Evolutionary conservation across 495 filamentous ascomycete genomes (phyloP), one percentile per base, ranked within the genome.

Genomic region (Lepidopterella palustris): DNA sequence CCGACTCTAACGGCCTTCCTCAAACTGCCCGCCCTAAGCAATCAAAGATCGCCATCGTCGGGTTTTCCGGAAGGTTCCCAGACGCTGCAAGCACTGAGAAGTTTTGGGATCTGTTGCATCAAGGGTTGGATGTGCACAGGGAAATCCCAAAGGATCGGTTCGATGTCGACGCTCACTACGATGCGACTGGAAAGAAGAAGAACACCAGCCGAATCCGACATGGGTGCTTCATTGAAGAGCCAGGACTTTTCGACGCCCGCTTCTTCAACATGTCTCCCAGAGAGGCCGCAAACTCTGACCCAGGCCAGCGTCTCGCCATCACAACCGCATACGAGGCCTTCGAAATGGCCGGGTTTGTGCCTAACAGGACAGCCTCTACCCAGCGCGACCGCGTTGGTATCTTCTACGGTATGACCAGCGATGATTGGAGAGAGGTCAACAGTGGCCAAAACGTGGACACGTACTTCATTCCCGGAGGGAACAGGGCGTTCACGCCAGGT

Each of bases 191-290:
- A 5, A 74, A 78, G 27, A 63, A 26, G 4, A 68, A 65, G 28
- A 78, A 77, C 45, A 72, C 68, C 2, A 70, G 62, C 31, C 39
- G 45, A 11, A 73, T 63, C 9, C 64, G 50, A 3, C 74, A 59
- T 57, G 75, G 75, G 1, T 77, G 72, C 53, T 78, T 66, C 24
- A 55, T 78, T 10, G 62, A 76, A 1, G 57, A 72, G n/a, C 66
- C 74, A 25, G 75, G 66, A 13, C 23, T 68, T 3, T 77, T 77
- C 53, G 75, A 77, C 60, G 60, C 70, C 28, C 67, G 66, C 1
- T 74, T 77, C 47, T 77, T 77, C 67, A 73, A 71, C 64, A 76
- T 77, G 61, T 74, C 72, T 18, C 74, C 75, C 0, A 28, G 66
- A 53, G 78, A 80, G 58, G 76, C 78, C 0, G 51, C 59, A 2